Conservation (phyloP, 257 asterid genomes). For the Capsicum chinense region DNA sequence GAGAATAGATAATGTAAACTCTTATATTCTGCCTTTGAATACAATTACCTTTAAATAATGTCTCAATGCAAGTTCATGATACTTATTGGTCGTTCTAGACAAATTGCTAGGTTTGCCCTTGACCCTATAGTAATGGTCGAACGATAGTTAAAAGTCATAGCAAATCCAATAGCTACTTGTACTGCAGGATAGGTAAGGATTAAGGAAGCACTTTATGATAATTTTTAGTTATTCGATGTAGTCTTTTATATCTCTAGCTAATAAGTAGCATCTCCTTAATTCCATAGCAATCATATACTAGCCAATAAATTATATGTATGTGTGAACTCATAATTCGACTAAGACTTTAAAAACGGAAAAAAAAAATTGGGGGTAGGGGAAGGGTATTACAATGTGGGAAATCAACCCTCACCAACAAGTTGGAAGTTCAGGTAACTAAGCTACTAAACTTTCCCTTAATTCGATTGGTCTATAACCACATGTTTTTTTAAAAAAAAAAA, state of each 20-base stretch:
- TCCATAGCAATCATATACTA: neutral
- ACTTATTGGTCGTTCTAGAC: neutral
- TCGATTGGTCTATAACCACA: neutral
- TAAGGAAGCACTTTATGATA: neutral
- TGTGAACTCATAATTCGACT: neutral
- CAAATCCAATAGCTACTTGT: no score
- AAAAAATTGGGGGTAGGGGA: no score
- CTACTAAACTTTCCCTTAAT: neutral
- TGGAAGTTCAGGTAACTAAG: no score
- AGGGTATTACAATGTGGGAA: no score
- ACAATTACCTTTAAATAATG: neutral
- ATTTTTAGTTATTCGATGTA: neutral
- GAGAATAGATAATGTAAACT: slow-evolving; percentile 27
- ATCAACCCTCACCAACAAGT: no score
- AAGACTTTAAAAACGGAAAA: neutral
- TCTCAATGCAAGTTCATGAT: neutral
- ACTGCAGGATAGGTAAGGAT: no score
- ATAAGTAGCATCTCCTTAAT: neutral
- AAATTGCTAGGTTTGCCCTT: no score
- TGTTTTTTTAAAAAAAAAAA: neutral
- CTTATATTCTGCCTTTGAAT: neutral
- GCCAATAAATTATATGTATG: neutral
- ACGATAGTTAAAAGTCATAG: no score
- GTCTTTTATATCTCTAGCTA: neutral
- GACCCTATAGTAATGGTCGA: no score